Conservation (phyloP, 2,329 filamentous ascomycete genomes). For the Colletotrichum melonis region DNA sequence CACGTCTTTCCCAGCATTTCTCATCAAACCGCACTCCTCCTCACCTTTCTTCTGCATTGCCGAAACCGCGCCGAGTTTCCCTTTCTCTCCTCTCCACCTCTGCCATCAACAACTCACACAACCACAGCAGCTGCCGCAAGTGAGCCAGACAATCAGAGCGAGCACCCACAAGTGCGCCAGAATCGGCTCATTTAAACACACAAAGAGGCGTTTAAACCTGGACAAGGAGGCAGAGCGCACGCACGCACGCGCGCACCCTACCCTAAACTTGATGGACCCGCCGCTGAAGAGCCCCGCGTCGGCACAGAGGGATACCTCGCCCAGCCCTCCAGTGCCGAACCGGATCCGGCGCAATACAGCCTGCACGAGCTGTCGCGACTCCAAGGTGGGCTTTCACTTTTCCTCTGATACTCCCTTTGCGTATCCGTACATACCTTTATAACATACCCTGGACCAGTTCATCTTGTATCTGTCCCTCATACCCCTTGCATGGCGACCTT, state of each 20-base stretch:
- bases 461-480: not conserved
- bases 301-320: conserved; percentile 23
- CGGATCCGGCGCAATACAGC: conserved; percentile 46
- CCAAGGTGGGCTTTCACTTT: conserved; percentile 47
- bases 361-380: conserved; percentile 46
- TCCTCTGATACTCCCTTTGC: not conserved
- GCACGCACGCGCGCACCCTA: conserved; percentile 22
- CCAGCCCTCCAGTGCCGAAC: conserved; percentile 35
- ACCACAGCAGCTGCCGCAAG: not conserved
- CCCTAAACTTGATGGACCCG: conserved; percentile 20
- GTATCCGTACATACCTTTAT: not conserved
- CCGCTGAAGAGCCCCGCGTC: conserved; percentile 33
- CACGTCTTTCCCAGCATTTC: not conserved
- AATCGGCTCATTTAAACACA: not conserved
- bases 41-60: conserved; percentile 20
- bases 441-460: not conserved
- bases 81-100: conserved; percentile 13
- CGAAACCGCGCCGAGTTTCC: conserved; percentile 32
- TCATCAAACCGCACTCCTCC: not conserved
- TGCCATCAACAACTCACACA: conserved; percentile 17
- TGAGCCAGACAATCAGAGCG: not conserved
- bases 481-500: not conserved
- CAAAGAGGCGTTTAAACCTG: not conserved
- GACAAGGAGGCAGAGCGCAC: not conserved
- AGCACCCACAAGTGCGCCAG: not conserved